Evolutionary conservation across 2,329 filamentous ascomycete species (phyloP).

Genomic region (Grosmannia clavigera): DNA sequence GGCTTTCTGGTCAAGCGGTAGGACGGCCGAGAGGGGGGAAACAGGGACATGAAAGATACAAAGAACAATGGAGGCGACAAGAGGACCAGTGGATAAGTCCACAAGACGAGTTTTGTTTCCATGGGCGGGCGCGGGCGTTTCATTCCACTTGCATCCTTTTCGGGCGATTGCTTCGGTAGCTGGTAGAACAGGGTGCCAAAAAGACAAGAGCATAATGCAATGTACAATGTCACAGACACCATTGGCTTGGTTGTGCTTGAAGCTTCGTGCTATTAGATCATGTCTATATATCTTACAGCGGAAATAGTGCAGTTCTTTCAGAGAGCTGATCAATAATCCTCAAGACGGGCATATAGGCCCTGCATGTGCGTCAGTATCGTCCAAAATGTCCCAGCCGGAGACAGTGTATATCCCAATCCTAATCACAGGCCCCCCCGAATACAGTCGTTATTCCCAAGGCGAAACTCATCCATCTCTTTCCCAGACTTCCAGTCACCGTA

Average conservation of each 20-base stretch:
- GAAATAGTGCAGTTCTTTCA: background rate
- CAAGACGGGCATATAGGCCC: background rate
- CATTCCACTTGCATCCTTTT: background rate
- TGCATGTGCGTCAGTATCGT: background rate
- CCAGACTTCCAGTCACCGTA: background rate
- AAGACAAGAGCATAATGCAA: background rate
- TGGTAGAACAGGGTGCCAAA: background rate
- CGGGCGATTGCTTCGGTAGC: background rate
- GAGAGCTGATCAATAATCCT: background rate
- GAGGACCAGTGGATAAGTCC: background rate
- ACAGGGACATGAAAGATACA: too few species aligned
- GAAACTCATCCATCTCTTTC: background rate
- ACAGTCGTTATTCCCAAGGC: background rate
- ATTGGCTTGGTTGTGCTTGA: background rate
- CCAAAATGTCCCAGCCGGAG: background rate
- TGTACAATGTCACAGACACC: background rate
- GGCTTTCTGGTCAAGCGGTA: slow-evolving; percentile 32
- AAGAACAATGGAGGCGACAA: background rate
- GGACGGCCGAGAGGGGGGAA: background rate
- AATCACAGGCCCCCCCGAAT: background rate
- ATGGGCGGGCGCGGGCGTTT: background rate
- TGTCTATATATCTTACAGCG: background rate
- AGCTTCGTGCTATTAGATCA: background rate
- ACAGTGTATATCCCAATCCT: background rate
- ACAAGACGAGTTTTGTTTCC: background rate